Evolutionary conservation across 1,139 yeast genomes (phyloP).

Genomic region (Candida pseudocylindracea): DNA sequence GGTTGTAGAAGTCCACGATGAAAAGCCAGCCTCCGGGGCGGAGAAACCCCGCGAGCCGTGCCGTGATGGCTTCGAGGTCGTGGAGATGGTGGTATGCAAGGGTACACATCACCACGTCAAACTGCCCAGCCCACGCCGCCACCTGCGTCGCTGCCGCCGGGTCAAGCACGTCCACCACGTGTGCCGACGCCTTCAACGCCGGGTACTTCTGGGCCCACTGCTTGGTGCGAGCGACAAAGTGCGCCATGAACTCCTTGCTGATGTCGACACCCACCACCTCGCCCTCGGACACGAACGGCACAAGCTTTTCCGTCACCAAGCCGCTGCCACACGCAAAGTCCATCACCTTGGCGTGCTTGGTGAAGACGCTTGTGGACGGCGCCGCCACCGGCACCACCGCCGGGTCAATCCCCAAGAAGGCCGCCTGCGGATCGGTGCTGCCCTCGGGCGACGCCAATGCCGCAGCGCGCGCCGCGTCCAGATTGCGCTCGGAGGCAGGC

Average conservation of each 20-base stretch:
- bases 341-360: constrained; percentile 10
- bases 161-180: constrained; percentile 9
- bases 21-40: constrained; percentile 13
- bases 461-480: constrained; percentile 1
- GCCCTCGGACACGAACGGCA: constrained; percentile 8
- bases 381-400: constrained; percentile 1
- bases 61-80: constrained; percentile 9
- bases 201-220: constrained; percentile 1
- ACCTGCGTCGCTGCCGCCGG: constrained; percentile 3
- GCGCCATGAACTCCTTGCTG: constrained; percentile 9
- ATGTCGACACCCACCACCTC: constrained; percentile 16
- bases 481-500: constrained; percentile 4
- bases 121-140: too few species aligned
- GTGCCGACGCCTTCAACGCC: constrained; percentile 1
- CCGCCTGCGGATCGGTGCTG: constrained; percentile 4
- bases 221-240: constrained; percentile 6
- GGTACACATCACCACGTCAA: constrained; percentile 14
- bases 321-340: constrained; percentile 28
- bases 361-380: constrained; percentile 3
- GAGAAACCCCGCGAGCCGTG: constrained; percentile 10
- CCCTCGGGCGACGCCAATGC: constrained; percentile 1
- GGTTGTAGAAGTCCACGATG: constrained; percentile 15
- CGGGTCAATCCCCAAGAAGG: constrained; percentile 4
- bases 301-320: constrained; percentile 10
- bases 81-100: constrained; percentile 18